Conservation (phyloP, 2,329 filamentous ascomycete genomes). For the Microsporum canis region DNA sequence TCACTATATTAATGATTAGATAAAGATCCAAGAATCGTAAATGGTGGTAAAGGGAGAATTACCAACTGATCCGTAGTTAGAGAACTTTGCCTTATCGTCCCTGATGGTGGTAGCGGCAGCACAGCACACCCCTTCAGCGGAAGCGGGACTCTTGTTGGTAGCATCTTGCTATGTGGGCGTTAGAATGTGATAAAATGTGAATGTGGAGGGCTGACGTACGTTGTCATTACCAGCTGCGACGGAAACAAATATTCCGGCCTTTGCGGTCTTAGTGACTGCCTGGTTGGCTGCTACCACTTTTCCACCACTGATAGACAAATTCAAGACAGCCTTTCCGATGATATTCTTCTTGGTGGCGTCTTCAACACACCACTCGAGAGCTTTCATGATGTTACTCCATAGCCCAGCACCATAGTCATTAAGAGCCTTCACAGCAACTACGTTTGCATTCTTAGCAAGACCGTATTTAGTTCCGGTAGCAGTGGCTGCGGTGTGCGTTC, state of each 20-base stretch:
- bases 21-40: too few relatives aligned
- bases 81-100: slow-evolving; percentile 29
- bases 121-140: slow-evolving; percentile 28
- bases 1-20: slow-evolving; percentile 25
- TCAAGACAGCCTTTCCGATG: slow-evolving; percentile 24
- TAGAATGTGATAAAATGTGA: slow-evolving; percentile 9
- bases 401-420: slow-evolving; percentile 36
- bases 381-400: slow-evolving; percentile 38
- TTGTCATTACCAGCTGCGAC: slow-evolving; percentile 34
- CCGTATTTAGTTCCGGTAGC: slow-evolving; percentile 26
- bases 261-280: slow-evolving; percentile 28
- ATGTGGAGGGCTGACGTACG: slow-evolving; percentile 15
- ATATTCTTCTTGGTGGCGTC: slow-evolving; percentile 22
- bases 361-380: slow-evolving; percentile 33
- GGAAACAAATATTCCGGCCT: slow-evolving; percentile 30
- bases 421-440: slow-evolving; percentile 41
- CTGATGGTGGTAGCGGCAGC: slow-evolving; percentile 27
- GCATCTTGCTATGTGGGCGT: slow-evolving; percentile 17
- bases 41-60: slow-evolving; percentile 23
- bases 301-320: slow-evolving; percentile 28
- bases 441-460: slow-evolving; percentile 27
- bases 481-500: slow-evolving; percentile 31
- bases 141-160: slow-evolving; percentile 28
- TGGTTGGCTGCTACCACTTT: slow-evolving; percentile 29
- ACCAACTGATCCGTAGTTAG: slow-evolving; percentile 33